A percentile compares a stretch with the other conserved stretches of the same genome.
These are phyloP conservation scores for Zea mays DNA, from an alignment of 176 grass and related monocot genomes.

Conservation along the genomic window Zm-B73-REFERENCE-NAM-5.0 NC_050104.1:139489001-139489500, in stretches of 20 bases:
- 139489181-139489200: slow-evolving; percentile 11
- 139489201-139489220: not conserved
- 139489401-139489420: not conserved
- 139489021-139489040: too few relatives aligned
- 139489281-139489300: not conserved
- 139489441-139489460: slow-evolving; percentile 19
- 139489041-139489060: too few relatives aligned
- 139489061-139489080: not conserved
- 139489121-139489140: not conserved
- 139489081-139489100: not conserved
- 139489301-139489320: slow-evolving; percentile 7
- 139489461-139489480: not conserved
- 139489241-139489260: not conserved
- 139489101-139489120: not conserved
- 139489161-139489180: slow-evolving; percentile 6
- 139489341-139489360: slow-evolving; percentile 7
- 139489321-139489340: not conserved
- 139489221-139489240: not conserved
- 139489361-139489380: not conserved
- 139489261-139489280: slow-evolving; percentile 18
- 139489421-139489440: slow-evolving; percentile 1
- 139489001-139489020: not conserved
- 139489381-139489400: not conserved
- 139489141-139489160: not conserved
- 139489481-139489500: not conserved